Evolutionary conservation across 352 stramenopile genomes (phyloP), one percentile per base, ranked within the genome.

Genomic region (Globisporangium okanoganense): DNA sequence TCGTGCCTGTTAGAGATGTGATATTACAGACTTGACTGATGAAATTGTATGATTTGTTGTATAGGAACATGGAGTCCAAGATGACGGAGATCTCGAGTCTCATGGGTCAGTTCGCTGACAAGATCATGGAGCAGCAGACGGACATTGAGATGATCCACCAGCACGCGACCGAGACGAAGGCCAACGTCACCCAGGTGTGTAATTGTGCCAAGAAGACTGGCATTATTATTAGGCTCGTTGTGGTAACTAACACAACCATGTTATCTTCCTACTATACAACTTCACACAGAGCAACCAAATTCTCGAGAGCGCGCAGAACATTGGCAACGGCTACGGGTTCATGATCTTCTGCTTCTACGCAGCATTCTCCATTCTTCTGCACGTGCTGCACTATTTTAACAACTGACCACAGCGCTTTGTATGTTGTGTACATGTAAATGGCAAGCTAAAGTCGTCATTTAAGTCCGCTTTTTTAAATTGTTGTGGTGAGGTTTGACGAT

Each of bases 261-360:
- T 47, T 24, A 2, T 50, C 8, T n/a, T 62, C 9, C 24, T 54
- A 2, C 47, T 8, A 20, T 43, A 16, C 9, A 18, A 41, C 9
- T n/a, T n/a, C n/a, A 41, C 13, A 9, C 47, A 92, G 79, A 93
- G 86, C 66, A 92, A 89, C 44, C 66, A 71, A 18, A 92, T 91
- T 40, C 60, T 95, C 43, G 75, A 92, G 65, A 75, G 90, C 33
- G 87, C 86, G 2, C 75, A 88, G 44, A 70, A 87, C 58, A 88
- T 94, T 44, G 84, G 86, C 6, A 71, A 65, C n/a, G 78, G 79
- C 58, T 91, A 89, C 54, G 86, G 86, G 7, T 94, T 95, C 56
- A 85, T 89, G 66, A 88, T 95, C 56, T 95, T 95, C 56, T 95
- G 86, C 53, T 79, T 93, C 62, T 95, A 95, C 65, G 16, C 73